These are phyloP conservation scores for Citrus inodora DNA, from an alignment of 345 rosid genomes.

Conservation along the genomic window DNA sequence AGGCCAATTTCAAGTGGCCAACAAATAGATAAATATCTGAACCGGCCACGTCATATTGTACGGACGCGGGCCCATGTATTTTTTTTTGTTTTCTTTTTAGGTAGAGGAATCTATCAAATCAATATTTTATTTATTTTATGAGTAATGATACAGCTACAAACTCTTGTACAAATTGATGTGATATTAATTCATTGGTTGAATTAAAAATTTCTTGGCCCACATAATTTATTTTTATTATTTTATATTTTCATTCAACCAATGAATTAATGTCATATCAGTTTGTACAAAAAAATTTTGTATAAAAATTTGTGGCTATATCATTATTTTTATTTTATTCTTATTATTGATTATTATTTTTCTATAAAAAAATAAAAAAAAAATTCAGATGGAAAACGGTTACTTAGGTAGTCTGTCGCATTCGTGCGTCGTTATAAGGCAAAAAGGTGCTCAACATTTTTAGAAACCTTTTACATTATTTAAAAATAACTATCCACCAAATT, in stretches of 20 bases:
- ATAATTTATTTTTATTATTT: too few relatives aligned
- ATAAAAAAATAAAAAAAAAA: not conserved
- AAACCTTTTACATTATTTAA: not conserved
- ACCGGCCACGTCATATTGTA: conserved; percentile 18
- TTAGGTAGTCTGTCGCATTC: not conserved
- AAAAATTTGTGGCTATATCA: too few relatives aligned
- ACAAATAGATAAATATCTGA: conserved; percentile 1
- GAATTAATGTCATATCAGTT: too few relatives aligned
- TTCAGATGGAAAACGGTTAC: not conserved
- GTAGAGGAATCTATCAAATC: conserved; percentile 22
- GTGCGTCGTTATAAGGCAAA: not conserved
- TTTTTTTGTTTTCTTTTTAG: not conserved
- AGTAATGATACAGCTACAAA: too few relatives aligned
- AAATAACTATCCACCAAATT: too few relatives aligned
- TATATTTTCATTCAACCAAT: too few relatives aligned
- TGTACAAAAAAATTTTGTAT: too few relatives aligned
- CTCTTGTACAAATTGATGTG: too few relatives aligned
- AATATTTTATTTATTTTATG: not conserved
- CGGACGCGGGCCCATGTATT: conserved; percentile 16
- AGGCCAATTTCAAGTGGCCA: conserved; percentile 9
- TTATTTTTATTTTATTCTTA: not conserved
- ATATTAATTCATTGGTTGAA: too few relatives aligned
- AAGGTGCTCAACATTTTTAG: not conserved
- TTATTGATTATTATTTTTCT: not conserved
- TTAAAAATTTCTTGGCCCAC: too few relatives aligned